phyloP scores from a whole-genome alignment of 2,329 filamentous ascomycete genomes.

The Diaporthe nobilis region DNA sequence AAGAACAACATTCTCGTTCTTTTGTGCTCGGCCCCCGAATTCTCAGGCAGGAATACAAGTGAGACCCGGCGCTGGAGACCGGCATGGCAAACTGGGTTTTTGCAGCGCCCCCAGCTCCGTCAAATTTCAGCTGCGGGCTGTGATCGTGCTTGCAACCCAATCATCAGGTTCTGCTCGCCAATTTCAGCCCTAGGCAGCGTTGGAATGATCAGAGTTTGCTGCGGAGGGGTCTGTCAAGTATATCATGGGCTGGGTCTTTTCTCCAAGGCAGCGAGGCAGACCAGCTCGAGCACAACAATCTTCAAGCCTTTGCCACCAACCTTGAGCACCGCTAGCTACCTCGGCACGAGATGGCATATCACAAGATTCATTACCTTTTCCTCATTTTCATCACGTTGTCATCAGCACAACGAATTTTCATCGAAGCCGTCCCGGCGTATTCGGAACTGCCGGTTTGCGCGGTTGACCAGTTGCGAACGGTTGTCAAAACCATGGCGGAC shows the following conservation, averaged over 20 bases:
- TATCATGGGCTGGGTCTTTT: neutral
- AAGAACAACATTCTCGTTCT: neutral
- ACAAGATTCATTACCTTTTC: no score
- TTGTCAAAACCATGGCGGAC: conserved; percentile 40
- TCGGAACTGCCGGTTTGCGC: conserved; percentile 40
- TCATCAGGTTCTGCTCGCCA: neutral
- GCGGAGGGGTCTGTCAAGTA: neutral
- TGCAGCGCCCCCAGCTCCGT: neutral
- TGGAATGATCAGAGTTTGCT: neutral
- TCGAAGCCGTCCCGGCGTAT: conserved; percentile 31
- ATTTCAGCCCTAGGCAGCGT: neutral
- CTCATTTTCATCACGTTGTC: neutral
- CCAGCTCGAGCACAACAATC: neutral
- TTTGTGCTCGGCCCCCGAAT: neutral
- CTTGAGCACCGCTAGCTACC: neutral
- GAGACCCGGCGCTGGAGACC: neutral
- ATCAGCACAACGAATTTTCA: neutral
- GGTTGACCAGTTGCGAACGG: conserved; percentile 36
- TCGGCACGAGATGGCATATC: neutral
- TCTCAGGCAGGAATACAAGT: neutral
- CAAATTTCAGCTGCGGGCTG: neutral
- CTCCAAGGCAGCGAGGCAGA: neutral
- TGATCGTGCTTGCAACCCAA: neutral
- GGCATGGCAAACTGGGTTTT: neutral
- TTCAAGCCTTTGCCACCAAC: neutral